Evolutionary conservation across 805 yeast species (phyloP).

Genomic region (Candida pini): DNA sequence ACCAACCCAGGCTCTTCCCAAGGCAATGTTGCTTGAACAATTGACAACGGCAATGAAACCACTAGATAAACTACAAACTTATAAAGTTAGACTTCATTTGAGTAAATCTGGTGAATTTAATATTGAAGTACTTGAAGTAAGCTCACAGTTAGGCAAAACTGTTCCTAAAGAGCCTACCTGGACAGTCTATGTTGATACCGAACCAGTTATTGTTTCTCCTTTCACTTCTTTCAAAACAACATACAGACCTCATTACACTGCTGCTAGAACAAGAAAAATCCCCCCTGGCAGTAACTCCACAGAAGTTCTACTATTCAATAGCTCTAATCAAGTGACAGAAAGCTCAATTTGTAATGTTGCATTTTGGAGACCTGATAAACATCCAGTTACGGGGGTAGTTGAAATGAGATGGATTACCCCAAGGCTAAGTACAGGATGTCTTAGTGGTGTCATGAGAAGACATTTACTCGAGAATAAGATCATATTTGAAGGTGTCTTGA

Average conservation of each 20-base stretch:
- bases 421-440: conserved; percentile 66
- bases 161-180: conserved; percentile 29
- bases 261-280: conserved; percentile 50
- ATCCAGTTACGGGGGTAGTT: conserved; percentile 22
- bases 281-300: conserved; percentile 27
- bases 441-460: conserved; percentile 78
- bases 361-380: conserved; percentile 32
- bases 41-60: conserved; percentile 33
- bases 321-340: conserved; percentile 60
- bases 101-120: conserved; percentile 20
- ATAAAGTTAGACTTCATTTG: conserved; percentile 44
- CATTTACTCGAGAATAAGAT: conserved; percentile 38
- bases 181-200: conserved; percentile 57
- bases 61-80: conserved; percentile 29
- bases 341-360: conserved; percentile 84
- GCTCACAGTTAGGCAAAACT: conserved; percentile 5
- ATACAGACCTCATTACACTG: conserved; percentile 53
- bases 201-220: conserved; percentile 52
- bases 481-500: conserved; percentile 27
- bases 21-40: conserved; percentile 35
- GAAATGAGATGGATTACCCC: conserved; percentile 75
- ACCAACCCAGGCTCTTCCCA: conserved; percentile 31
- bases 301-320: conserved; percentile 71
- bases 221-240: conserved; percentile 90
- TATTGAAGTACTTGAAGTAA: conserved; percentile 18